Conservation (phyloP, 208 protist species). For the Sergeia podlipaevii region DNA sequence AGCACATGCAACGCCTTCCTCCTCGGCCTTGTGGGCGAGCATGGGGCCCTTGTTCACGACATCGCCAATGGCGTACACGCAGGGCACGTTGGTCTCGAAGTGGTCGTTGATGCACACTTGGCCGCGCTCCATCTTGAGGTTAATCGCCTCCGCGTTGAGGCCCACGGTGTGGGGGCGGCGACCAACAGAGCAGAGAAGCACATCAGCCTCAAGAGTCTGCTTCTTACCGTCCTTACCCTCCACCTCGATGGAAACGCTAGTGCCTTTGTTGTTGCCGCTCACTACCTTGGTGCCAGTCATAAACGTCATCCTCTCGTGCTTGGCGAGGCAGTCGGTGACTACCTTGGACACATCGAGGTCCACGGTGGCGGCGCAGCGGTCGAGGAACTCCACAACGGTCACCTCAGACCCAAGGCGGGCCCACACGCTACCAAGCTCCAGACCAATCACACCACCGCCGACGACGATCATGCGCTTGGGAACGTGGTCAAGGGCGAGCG, state of each 20-base stretch:
- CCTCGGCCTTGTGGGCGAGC: constrained; percentile 99
- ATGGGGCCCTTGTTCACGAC: constrained; percentile 97
- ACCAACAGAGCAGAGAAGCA: constrained; percentile 96
- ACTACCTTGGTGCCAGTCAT: constrained; percentile 91
- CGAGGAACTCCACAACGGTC: constrained; percentile 98
- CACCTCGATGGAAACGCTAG: constrained; percentile 80
- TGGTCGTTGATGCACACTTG: constrained; percentile 94
- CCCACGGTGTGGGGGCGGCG: constrained; percentile 93
- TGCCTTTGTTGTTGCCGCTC: constrained; percentile 59
- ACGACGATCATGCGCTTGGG: constrained; percentile 98
- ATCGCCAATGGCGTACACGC: constrained; percentile 99
- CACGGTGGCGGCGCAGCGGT: constrained; percentile 85
- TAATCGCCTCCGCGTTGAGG: constrained; percentile 94
- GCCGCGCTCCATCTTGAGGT: constrained; percentile 88
- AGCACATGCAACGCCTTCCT: constrained; percentile 96
- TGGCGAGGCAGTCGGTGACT: constrained; percentile 76
- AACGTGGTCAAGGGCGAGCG: constrained; percentile 92
- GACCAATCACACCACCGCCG: constrained; percentile 99
- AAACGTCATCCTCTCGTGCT: constrained; percentile 91
- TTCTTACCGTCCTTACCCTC: constrained; percentile 90
- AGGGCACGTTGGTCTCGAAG: constrained; percentile 94
- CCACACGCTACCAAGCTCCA: constrained; percentile 99
- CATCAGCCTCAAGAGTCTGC: constrained; percentile 88
- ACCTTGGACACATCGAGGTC: constrained; percentile 81
- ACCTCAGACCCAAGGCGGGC: constrained; percentile 96